phyloP scores from a whole-genome alignment of 1,139 yeast genomes.

The Yamadazyma blattariae region DNA sequence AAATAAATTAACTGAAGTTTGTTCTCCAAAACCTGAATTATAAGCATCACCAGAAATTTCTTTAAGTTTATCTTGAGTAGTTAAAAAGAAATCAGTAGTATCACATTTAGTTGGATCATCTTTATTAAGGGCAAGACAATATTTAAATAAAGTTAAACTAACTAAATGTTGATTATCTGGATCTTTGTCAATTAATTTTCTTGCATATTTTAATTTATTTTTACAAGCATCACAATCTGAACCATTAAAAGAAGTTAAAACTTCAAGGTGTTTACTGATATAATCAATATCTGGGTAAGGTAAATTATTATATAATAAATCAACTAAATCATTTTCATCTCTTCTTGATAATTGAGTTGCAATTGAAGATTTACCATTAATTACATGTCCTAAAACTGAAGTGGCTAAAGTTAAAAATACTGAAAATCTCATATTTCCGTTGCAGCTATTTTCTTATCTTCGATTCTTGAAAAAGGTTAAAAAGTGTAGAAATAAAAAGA shows the following conservation, averaged over 20 bases:
- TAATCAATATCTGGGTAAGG: conserved; percentile 28
- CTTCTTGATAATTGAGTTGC: conserved; percentile 16
- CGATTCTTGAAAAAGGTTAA: no score
- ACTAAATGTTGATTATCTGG: conserved; percentile 36
- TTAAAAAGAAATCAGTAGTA: conserved; percentile 34
- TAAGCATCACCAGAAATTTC: conserved; percentile 15
- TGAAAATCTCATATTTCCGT: not conserved
- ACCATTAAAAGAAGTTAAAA: conserved; percentile 26
- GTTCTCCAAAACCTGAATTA: conserved; percentile 21
- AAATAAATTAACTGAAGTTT: conserved; percentile 31
- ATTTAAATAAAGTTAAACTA: conserved; percentile 31
- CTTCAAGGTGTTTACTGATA: conserved; percentile 23
- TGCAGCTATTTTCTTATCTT: no score
- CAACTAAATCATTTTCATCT: conserved; percentile 18
- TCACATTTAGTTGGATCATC: conserved; percentile 31
- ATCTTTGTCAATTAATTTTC: conserved; percentile 22
- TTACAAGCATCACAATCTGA: conserved; percentile 36
- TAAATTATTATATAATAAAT: conserved; percentile 23
- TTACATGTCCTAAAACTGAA: conserved; percentile 13
- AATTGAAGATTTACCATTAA: conserved; percentile 19
- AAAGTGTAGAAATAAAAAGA: no score
- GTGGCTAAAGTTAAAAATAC: conserved; percentile 4
- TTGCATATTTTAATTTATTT: conserved; percentile 30
- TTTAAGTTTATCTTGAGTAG: conserved; percentile 25
- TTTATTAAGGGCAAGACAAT: conserved; percentile 30